Evolutionary conservation across 2,329 filamentous ascomycete species (phyloP).

Genomic region (Nemania sp.): DNA sequence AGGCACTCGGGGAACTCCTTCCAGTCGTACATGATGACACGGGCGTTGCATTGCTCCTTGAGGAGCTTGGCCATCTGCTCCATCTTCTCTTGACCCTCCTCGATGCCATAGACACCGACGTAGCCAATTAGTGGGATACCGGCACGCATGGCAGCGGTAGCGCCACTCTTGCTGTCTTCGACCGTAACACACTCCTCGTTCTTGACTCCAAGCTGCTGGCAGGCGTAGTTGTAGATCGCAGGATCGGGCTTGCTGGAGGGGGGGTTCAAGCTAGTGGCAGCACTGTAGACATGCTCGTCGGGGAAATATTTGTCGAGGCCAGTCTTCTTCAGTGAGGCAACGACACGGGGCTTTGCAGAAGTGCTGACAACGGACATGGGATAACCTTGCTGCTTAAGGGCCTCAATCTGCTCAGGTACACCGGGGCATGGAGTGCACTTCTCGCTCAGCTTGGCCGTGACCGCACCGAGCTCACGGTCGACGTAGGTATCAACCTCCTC

Average conservation of each 20-base stretch:
- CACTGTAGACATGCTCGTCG: slow-evolving; percentile 69
- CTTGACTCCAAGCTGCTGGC: slow-evolving; percentile 67
- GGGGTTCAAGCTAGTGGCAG: slow-evolving; percentile 67
- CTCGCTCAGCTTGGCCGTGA: slow-evolving; percentile 69
- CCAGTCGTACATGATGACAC: slow-evolving; percentile 56
- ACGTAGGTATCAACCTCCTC: slow-evolving; percentile 69
- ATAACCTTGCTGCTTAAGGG: slow-evolving; percentile 63
- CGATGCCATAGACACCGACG: slow-evolving; percentile 60
- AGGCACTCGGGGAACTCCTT: slow-evolving; percentile 46
- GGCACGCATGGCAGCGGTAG: slow-evolving; percentile 69
- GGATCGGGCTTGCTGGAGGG: slow-evolving; percentile 79
- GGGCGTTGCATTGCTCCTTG: slow-evolving; percentile 54
- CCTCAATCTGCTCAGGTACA: slow-evolving; percentile 61
- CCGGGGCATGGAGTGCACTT: slow-evolving; percentile 65
- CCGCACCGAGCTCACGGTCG: slow-evolving; percentile 68
- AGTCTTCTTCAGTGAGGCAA: slow-evolving; percentile 70
- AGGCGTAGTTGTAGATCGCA: slow-evolving; percentile 72
- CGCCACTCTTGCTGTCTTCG: slow-evolving; percentile 75
- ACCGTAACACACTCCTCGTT: slow-evolving; percentile 69
- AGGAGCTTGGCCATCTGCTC: slow-evolving; percentile 60
- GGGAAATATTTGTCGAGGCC: slow-evolving; percentile 72
- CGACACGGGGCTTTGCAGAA: slow-evolving; percentile 69
- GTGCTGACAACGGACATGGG: slow-evolving; percentile 72
- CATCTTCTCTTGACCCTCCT: slow-evolving; percentile 53
- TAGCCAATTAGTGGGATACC: slow-evolving; percentile 74